A percentile compares a stretch with the other conserved stretches of the same genome.
Conservation (phyloP, 805 yeast species). For the Myxozyma nipponensis region DNA sequence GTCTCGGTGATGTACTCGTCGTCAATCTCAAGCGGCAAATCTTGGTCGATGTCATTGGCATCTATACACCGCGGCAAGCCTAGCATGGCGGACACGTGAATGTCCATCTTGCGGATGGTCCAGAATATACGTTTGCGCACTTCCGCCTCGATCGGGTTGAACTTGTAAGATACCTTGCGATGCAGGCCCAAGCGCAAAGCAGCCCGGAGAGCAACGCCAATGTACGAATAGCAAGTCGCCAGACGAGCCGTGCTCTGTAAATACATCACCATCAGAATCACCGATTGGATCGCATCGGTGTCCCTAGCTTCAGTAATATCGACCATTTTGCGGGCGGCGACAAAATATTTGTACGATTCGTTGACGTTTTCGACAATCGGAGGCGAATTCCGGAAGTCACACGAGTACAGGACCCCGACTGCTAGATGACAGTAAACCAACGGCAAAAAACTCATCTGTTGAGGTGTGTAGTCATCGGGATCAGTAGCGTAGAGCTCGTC, state of each 20-base stretch:
- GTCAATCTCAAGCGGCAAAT: constrained; percentile 76
- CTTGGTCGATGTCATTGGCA: constrained; percentile 82
- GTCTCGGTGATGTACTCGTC: constrained; percentile 76
- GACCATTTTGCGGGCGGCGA: constrained; percentile 72
- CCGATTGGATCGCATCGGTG: constrained; percentile 74
- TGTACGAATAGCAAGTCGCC: constrained; percentile 82
- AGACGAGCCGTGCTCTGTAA: constrained; percentile 84
- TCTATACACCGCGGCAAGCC: constrained; percentile 78
- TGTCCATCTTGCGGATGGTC: constrained; percentile 87
- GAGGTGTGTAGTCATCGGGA: constrained; percentile 64
- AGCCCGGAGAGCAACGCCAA: constrained; percentile 80
- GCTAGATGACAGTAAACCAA: constrained; percentile 83
- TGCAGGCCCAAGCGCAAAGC: constrained; percentile 82
- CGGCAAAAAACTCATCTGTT: constrained; percentile 73
- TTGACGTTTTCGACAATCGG: constrained; percentile 33
- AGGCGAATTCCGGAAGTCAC: constrained; percentile 4
- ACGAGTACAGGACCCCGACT: constrained; percentile 72
- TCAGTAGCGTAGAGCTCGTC: constrained; percentile 73
- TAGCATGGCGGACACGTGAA: constrained; percentile 79
- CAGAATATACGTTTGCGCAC: constrained; percentile 81
- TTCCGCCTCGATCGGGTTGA: constrained; percentile 76
- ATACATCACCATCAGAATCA: constrained; percentile 80
- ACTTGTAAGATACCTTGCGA: constrained; percentile 58
- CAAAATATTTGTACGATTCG: constrained; percentile 75
- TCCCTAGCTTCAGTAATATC: constrained; percentile 84